Base-by-base conservation (phyloP, 2,329 filamentous ascomycete species). In the Pseudocercospora crystallina region DNA sequence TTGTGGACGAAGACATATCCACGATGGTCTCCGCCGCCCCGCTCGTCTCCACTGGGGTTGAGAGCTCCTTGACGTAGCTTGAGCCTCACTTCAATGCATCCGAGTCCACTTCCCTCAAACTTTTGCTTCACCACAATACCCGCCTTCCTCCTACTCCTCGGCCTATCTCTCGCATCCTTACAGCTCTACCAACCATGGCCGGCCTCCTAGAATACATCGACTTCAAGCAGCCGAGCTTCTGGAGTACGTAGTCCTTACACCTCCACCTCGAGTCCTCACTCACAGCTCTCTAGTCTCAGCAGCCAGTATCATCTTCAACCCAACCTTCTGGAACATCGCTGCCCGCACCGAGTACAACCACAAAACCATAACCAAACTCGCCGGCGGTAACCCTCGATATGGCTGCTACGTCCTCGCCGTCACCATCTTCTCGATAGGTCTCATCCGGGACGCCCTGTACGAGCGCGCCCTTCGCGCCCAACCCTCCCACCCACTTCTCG, bases 271-370 rank as follows among this genome's bases (percentile, higher is more conserved):
- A 50, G 42, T 17, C n/a, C 26, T 33, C 35, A 43, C 10, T 51
- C 46, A 40, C 14, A 50, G 31, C 32, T 15, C 5, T 44, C 31
- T 49, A 62, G 57, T 64, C 35, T 55, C 62, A 12, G 61, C 58
- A 40, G 80, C 78, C 49, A 82, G 88, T 46, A 95, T 99, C 73
- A 80, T 86, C 42, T 97, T 99, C 75, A 99, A 99, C 73, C 94
- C 94, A 15, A 86, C 94, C n/a, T 97, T 96, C 73, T 99, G 94
- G 94, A 99, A 99, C 71, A 87, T 90, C 65, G 84, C 90, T 61
- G 90, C 90, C 55, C 86, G 90, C 65, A 56, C 69, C 92, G 94
- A 99, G 76, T 97, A 97, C 76, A 86, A 85, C 73, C 90, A 88
- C 72, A 91, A 91, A 69, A 76, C 90, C 70, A 81, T 99, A 57